Percentiles rank a stretch among this genome's conserved stretches.
Evolutionary conservation across 139 green algal species (phyloP).

Genomic region (Gonium pectorale): DNA sequence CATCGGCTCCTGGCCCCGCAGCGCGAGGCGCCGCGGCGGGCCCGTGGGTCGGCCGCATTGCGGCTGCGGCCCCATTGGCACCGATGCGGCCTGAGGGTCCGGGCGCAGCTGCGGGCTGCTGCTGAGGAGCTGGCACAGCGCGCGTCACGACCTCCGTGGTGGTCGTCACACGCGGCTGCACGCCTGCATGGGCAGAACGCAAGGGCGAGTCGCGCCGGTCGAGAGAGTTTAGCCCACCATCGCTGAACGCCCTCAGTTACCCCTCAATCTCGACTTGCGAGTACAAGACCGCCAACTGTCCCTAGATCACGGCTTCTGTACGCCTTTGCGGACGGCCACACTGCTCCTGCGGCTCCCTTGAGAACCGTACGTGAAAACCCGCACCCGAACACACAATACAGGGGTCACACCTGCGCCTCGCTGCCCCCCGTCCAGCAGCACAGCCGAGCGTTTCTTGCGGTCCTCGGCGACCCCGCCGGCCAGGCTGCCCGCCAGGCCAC

Average conservation of each 20-base stretch:
- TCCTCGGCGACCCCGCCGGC: not conserved
- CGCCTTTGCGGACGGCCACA: too few relatives aligned
- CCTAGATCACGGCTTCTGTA: too few relatives aligned
- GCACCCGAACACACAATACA: too few relatives aligned
- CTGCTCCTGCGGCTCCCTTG: too few relatives aligned
- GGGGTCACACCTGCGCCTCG: not conserved
- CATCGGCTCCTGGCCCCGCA: not conserved
- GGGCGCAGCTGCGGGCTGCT: not conserved
- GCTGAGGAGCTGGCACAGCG: not conserved
- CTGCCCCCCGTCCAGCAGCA: constrained; percentile 16
- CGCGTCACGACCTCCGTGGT: constrained; percentile 18
- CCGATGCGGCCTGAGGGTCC: not conserved
- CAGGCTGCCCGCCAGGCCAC: not conserved
- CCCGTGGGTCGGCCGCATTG: constrained; percentile 7
- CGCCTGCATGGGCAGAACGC: not conserved
- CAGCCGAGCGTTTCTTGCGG: constrained; percentile 5
- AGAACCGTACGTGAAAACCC: too few relatives aligned
- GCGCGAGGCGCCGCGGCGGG: not conserved
- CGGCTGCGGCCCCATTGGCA: not conserved
- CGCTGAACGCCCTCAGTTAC: too few relatives aligned
- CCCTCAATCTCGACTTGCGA: too few relatives aligned
- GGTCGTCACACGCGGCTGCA: constrained; percentile 7
- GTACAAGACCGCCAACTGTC: too few relatives aligned
- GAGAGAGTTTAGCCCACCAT: too few relatives aligned
- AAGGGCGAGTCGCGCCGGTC: too few relatives aligned